Percentiles rank a stretch among this genome's conserved stretches.
Evolutionary conservation across 2,329 filamentous ascomycete genomes (phyloP).

Genomic region (Trichoderma afroharzianum): DNA sequence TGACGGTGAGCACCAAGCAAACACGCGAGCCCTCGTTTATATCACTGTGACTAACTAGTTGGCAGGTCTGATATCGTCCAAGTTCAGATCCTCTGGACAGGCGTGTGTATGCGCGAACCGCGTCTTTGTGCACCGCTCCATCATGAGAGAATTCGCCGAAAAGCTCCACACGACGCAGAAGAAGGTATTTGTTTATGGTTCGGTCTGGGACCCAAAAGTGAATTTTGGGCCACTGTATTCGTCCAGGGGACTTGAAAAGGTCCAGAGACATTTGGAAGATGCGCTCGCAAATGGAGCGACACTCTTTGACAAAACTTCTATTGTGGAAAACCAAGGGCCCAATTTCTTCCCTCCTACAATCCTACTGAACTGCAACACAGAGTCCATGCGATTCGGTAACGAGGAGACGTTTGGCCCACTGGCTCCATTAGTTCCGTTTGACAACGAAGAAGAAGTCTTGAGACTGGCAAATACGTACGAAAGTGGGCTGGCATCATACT

Average conservation of each 20-base stretch:
- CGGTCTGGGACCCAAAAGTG: constrained; percentile 45
- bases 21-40: not conserved
- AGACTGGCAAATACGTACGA: not conserved
- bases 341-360: not conserved
- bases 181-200: not conserved
- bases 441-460: not conserved
- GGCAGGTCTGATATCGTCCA: not conserved
- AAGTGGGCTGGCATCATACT: not conserved
- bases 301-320: not conserved
- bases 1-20: not conserved
- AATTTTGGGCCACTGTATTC: constrained; percentile 66
- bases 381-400: not conserved
- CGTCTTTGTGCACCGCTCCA: not conserved
- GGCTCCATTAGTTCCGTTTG: not conserved
- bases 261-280: constrained; percentile 61
- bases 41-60: not conserved
- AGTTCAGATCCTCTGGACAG: not conserved
- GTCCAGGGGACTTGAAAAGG: constrained; percentile 52
- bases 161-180: not conserved
- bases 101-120: not conserved
- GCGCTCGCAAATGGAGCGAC: constrained; percentile 55
- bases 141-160: not conserved
- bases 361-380: not conserved
- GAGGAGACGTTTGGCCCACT: not conserved
- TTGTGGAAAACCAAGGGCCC: not conserved